Evolutionary conservation across 495 filamentous ascomycete species (phyloP), one percentile per base, ranked within the genome.

Genomic region (Tricharina praecox): DNA sequence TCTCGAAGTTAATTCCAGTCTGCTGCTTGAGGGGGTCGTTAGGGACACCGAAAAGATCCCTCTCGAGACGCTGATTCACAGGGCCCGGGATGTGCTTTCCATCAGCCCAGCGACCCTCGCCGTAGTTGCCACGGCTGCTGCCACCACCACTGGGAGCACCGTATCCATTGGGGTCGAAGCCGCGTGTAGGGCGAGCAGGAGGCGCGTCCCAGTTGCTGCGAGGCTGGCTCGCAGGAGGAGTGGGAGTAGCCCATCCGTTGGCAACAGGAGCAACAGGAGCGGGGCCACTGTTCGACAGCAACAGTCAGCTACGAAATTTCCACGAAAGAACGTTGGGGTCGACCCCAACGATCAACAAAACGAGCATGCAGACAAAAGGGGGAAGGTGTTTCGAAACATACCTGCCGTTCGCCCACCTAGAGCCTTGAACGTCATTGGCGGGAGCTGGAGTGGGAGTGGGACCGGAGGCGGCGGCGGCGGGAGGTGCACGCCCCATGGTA

Each of bases 1-100:
- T 97, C 68, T 93, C 77, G 61, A 97, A 97, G 72, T 97, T 97
- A 78, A 97, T 96, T 61, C 90, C 90, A 16, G 83, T 94, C 57
- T 85, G 82, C 64, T 93, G 81, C 70, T 93, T 95, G 52, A 81
- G 75, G 47, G 86, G 85, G 59, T 96, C 90, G 64, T 96, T 90
- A 52, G 84, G 74, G 35, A 81, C 77, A 60, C 90, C 90, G 66
- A 95, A 97, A 37, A 97, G 78, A 58, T 97, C 90, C 61, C 86
- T 85, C 70, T 97, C 90, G 20, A 90, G 49, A 55, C 87, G 85
- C 46, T 78, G 72, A 66, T 96, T 95, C 49, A 81, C 59, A 48
- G 85, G 81, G 41, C 92, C 90, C 55, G 87, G 76, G 55, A 93
- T 70, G 66, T 97, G 90, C 70, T 96, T 94, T 63, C 90, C 90